Evolutionary conservation across 1,284 basidiomycete species (phyloP).

Genomic region (Trametes polyzona): DNA sequence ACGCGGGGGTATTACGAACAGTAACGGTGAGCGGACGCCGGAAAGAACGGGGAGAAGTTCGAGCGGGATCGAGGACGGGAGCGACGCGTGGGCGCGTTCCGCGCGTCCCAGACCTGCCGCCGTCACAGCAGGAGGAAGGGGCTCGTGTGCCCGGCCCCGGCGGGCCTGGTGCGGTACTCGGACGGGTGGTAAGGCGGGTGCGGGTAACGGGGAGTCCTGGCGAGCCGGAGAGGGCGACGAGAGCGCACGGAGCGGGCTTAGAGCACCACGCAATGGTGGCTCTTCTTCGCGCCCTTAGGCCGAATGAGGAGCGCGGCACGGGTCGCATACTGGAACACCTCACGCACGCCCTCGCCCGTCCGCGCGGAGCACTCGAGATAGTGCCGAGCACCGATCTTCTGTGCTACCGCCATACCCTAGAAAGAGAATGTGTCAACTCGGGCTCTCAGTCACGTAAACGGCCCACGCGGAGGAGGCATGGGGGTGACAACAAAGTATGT

Average conservation of each 20-base stretch:
- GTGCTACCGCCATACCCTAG: conserved; percentile 71
- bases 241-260: conserved; percentile 34
- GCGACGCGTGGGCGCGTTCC: neutral
- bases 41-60: conserved; percentile 1
- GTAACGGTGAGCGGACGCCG: conserved; percentile 22
- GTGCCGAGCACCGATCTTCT: conserved; percentile 74
- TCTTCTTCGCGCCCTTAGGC: conserved; percentile 43
- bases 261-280: conserved; percentile 53
- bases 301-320: conserved; percentile 59
- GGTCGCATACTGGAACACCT: conserved; percentile 80
- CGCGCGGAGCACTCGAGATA: conserved; percentile 80
- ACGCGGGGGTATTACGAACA: conserved; percentile 35
- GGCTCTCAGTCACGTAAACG: neutral
- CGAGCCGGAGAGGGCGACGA: conserved; percentile 2
- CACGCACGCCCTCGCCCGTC: conserved; percentile 73
- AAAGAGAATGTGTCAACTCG: neutral
- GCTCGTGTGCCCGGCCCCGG: neutral
- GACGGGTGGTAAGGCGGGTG: neutral
- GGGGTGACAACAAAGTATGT: neutral
- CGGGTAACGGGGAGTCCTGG: conserved; percentile 8
- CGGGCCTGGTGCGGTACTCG: conserved; percentile 13
- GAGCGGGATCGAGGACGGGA: neutral
- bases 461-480: conserved; percentile 13
- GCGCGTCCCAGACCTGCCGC: neutral
- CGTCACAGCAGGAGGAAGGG: neutral